Percentiles rank a stretch among this genome's conserved stretches.
These are phyloP conservation scores for Vanderwaltozyma yarrowii DNA, from an alignment of 805 yeast genomes.

Conservation along the genomic window DNA sequence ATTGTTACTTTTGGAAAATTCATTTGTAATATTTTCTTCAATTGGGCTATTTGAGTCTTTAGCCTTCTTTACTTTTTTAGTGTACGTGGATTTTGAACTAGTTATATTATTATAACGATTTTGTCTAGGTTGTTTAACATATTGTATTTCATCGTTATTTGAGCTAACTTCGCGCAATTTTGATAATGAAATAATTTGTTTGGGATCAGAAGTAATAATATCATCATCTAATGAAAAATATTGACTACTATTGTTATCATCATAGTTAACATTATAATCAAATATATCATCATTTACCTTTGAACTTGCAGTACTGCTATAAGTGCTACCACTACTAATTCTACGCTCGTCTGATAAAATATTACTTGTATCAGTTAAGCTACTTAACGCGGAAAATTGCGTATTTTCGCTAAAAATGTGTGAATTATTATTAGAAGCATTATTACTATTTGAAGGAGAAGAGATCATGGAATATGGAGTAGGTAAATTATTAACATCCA, in stretches of 20 bases:
- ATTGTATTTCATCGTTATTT: background rate
- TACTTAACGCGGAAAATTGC: no score
- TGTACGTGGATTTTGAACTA: background rate
- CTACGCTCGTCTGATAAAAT: background rate
- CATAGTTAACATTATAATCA: background rate
- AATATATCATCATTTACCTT: no score
- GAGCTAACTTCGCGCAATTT: background rate
- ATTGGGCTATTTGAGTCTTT: background rate
- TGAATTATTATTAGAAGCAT: background rate
- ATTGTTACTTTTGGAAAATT: background rate
- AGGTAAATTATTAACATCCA: background rate
- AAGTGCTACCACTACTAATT: background rate
- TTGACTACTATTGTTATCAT: background rate
- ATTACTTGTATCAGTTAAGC: background rate
- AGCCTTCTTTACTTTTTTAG: background rate
- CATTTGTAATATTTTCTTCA: no score
- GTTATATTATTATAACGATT: background rate
- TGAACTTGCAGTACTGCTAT: background rate
- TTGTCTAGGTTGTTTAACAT: constrained; percentile 4
- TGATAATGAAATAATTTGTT: background rate
- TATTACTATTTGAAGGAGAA: background rate
- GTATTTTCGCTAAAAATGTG: no score
- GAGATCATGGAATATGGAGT: background rate
- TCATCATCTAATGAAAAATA: background rate
- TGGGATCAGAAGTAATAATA: background rate